Evolutionary conservation across 75 land plant species (phyloP).

Genomic region (Pinus albicaulis): DNA sequence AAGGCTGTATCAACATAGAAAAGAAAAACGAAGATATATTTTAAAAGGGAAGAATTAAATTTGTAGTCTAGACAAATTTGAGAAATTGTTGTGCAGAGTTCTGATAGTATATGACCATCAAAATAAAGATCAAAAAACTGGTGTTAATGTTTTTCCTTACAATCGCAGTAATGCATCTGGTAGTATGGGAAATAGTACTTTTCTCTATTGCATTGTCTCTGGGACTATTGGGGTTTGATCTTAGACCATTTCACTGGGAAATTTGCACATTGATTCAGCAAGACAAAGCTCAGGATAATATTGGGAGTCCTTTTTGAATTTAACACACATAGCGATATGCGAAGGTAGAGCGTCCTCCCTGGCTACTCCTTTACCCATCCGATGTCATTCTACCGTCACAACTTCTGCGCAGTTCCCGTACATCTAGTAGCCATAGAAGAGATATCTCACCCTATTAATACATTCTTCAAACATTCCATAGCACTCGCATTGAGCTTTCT

Average conservation of each 20-base stretch:
- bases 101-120: too few species aligned
- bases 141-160: slow-evolving; percentile 13
- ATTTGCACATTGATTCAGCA: slow-evolving; percentile 47
- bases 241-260: neutral
- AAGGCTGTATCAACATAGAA: too few species aligned
- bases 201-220: neutral
- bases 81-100: too few species aligned
- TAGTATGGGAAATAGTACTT: slow-evolving; percentile 9
- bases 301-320: slow-evolving; percentile 43
- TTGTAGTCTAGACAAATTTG: too few species aligned
- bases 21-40: too few species aligned
- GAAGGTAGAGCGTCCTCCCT: slow-evolving; percentile 50
- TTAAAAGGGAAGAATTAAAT: too few species aligned
- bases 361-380: slow-evolving; percentile 3
- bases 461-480: slow-evolving; percentile 76
- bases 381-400: slow-evolving; percentile 49
- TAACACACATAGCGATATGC: slow-evolving; percentile 49
- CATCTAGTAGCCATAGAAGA: slow-evolving; percentile 60
- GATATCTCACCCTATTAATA: slow-evolving; percentile 35
- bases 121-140: too few species aligned
- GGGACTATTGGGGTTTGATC: too few species aligned
- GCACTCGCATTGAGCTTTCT: slow-evolving; percentile 59
- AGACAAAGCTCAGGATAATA: slow-evolving; percentile 56
- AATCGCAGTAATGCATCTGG: slow-evolving; percentile 65
- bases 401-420: slow-evolving; percentile 84